Conservation (phyloP, 225 moss, liverwort and hornwort genomes). For the Sphagnum contortum region DNA sequence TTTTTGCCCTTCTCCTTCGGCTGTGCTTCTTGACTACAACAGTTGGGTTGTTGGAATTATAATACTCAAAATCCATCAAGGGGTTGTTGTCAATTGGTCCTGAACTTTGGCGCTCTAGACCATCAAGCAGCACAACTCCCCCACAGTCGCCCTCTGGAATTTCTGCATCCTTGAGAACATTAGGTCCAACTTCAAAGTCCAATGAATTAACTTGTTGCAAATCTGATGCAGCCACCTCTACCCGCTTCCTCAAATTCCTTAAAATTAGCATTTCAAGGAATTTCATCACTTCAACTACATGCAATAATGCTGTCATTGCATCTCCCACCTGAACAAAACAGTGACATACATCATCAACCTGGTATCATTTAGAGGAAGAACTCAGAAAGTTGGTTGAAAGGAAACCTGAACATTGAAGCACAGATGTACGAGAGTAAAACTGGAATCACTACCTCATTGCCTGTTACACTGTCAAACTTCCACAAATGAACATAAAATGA, state of each 20-base stretch:
- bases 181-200: constrained; percentile 8
- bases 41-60: constrained; percentile 40
- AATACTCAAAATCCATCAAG: constrained; percentile 60
- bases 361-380: no score
- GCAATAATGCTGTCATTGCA: constrained; percentile 90
- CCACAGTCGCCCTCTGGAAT: constrained; percentile 62
- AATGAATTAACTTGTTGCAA: constrained; percentile 2
- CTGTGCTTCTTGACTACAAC: constrained; percentile 49
- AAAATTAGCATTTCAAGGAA: constrained; percentile 79
- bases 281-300: constrained; percentile 99
- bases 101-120: constrained; percentile 28
- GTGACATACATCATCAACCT: no score
- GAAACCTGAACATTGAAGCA: neutral
- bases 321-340: constrained; percentile 70
- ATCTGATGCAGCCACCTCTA: constrained; percentile 52
- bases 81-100: constrained; percentile 23
- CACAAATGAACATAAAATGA: no score
- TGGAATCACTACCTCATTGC: no score
- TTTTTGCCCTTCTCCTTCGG: constrained; percentile 71
- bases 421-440: no score
- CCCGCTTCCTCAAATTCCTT: constrained; percentile 67
- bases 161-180: constrained; percentile 55
- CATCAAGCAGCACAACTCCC: constrained; percentile 34
- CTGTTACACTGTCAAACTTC: no score
- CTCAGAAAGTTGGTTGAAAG: neutral